Conservation (phyloP, 2,329 filamentous ascomycete genomes). For the Pestalotiopsis sp. region DNA sequence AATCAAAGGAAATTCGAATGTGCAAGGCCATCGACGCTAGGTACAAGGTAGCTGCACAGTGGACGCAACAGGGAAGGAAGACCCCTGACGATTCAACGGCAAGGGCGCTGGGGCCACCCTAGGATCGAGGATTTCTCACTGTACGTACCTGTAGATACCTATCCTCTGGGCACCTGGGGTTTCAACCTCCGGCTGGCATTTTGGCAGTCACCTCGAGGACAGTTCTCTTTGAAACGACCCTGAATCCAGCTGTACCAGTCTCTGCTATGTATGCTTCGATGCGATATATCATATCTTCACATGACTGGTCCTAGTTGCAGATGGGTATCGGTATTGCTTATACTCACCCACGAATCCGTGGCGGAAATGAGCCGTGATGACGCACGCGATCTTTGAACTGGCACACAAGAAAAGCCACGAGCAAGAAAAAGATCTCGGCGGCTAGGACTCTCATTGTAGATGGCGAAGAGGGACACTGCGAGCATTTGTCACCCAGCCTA, state of each 20-base stretch:
- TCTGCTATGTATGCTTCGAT: no score
- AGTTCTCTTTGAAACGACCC: no score
- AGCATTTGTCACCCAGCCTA: neutral
- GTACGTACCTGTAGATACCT: neutral
- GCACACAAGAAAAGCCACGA: neutral
- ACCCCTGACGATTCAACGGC: slow-evolving; percentile 9
- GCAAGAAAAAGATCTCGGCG: neutral
- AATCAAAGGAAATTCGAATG: slow-evolving; percentile 15
- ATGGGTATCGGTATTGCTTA: no score
- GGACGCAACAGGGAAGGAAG: neutral
- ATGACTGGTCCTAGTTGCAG: neutral
- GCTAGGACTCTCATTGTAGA: neutral
- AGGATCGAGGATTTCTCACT: no score
- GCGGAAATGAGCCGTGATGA: neutral
- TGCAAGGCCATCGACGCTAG: slow-evolving; percentile 12
- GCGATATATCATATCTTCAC: no score
- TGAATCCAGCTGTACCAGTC: no score
- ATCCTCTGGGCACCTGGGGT: neutral
- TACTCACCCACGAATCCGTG: neutral
- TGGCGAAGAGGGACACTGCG: neutral
- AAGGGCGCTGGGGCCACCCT: slow-evolving; percentile 10
- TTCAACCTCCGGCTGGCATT: neutral
- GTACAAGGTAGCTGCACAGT: neutral
- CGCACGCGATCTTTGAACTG: neutral
- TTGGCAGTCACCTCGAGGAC: no score